phyloP scores from a whole-genome alignment of 2,329 filamentous ascomycete species.

The Aspergillus novoparasiticus region DNA sequence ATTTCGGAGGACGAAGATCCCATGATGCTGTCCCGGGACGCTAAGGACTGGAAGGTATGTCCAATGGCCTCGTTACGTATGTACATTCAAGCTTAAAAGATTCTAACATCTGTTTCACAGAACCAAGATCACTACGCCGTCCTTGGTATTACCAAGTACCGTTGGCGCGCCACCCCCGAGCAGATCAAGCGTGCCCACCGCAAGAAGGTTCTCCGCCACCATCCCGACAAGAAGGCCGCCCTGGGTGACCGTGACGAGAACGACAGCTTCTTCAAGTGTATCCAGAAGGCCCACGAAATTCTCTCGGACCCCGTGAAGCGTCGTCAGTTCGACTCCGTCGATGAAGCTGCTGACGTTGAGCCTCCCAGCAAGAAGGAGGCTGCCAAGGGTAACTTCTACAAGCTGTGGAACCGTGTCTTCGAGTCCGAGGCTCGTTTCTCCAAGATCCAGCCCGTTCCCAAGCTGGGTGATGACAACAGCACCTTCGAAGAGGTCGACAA shows the following conservation, averaged over 20 bases:
- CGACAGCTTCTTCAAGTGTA: constrained; percentile 99
- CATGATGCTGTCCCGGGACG: constrained; percentile 86
- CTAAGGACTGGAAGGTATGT: constrained; percentile 98
- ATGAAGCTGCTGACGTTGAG: constrained; percentile 89
- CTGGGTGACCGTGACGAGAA: constrained; percentile 79
- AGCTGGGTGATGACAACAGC: constrained; percentile 80
- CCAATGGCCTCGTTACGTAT: background rate
- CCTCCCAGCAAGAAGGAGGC: constrained; percentile 90
- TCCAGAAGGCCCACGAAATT: constrained; percentile 95
- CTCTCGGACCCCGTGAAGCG: constrained; percentile 90
- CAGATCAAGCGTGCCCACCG: constrained; percentile 99
- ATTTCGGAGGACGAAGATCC: constrained; percentile 94
- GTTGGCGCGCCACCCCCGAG: constrained; percentile 89
- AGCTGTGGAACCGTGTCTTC: constrained; percentile 89
- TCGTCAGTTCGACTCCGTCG: constrained; percentile 94
- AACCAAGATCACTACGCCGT: constrained; percentile 97
- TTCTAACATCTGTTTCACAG: constrained; percentile 48
- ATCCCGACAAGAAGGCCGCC: constrained; percentile 98
- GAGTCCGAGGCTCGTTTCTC: constrained; percentile 92
- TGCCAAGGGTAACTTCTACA: constrained; percentile 88
- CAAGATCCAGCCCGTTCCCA: constrained; percentile 83
- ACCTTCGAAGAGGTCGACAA: constrained; percentile 85
- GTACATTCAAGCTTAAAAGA: background rate
- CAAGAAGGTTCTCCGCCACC: constrained; percentile 99
- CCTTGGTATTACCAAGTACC: constrained; percentile 88